Percentiles rank a stretch among this genome's conserved stretches.
phyloP scores from a whole-genome alignment of 768 basidiomycete species.

The Psilocybe azurescens region DNA sequence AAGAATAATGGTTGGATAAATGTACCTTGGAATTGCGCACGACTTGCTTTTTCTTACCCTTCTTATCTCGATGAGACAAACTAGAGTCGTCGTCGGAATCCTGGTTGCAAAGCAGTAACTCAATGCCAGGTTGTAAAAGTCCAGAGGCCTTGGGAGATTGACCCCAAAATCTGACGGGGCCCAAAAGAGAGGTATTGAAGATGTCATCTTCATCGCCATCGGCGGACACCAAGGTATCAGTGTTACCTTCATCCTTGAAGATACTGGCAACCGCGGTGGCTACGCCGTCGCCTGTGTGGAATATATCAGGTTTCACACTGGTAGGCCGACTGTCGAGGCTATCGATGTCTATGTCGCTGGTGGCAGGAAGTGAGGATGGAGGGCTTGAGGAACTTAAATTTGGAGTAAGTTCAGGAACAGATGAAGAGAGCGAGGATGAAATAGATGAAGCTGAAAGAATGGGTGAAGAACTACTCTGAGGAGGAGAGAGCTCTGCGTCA shows the following conservation, averaged over 20 bases:
- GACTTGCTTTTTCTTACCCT: slow-evolving; percentile 32
- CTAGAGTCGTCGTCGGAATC: slow-evolving; percentile 35
- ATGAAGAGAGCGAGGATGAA: slow-evolving; percentile 34
- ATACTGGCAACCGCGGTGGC: slow-evolving; percentile 3
- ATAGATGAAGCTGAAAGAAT: slow-evolving; percentile 39
- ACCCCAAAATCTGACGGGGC: slow-evolving; percentile 51
- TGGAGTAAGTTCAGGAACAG: slow-evolving; percentile 67
- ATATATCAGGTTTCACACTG: slow-evolving; percentile 4
- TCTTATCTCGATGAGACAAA: slow-evolving; percentile 31
- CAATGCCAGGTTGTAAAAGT: slow-evolving; percentile 45
- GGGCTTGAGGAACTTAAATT: slow-evolving; percentile 68
- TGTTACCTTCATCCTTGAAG: slow-evolving; percentile 23
- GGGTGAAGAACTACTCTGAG: slow-evolving; percentile 23
- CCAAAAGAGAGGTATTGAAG: slow-evolving; percentile 41
- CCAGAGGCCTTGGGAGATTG: slow-evolving; percentile 34
- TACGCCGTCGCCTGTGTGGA: not conserved
- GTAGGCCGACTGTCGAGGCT: slow-evolving; percentile 23
- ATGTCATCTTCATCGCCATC: slow-evolving; percentile 39
- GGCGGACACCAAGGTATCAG: slow-evolving; percentile 20
- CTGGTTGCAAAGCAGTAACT: slow-evolving; percentile 37
- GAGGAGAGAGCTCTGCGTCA: slow-evolving; percentile 19
- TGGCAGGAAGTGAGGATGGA: slow-evolving; percentile 43
- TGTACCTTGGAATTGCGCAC: slow-evolving; percentile 31
- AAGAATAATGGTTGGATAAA: slow-evolving; percentile 1
- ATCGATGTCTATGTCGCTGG: slow-evolving; percentile 43